Conservation (phyloP, 2,329 filamentous ascomycete genomes). For the Aspergillus jensenii region DNA sequence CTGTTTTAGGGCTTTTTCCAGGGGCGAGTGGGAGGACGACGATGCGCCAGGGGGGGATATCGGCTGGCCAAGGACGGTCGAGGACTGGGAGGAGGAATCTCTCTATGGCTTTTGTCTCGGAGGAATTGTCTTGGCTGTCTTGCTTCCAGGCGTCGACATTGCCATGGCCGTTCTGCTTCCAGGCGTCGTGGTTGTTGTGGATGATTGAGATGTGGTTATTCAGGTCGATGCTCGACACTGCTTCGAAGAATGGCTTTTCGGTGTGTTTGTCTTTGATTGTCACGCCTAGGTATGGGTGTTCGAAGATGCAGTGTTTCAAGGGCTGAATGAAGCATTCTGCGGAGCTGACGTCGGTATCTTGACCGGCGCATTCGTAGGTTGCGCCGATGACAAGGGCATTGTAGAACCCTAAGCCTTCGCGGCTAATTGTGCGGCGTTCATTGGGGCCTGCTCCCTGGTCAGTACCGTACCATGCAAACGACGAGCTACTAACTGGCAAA, state of each 20-base stretch:
- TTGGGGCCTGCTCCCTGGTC: slow-evolving; percentile 33
- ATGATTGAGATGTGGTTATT: slow-evolving; percentile 40
- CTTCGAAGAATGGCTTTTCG: slow-evolving; percentile 37
- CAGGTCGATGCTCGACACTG: slow-evolving; percentile 35
- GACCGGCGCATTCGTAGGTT: slow-evolving; percentile 28
- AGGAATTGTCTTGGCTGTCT: not conserved
- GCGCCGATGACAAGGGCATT: slow-evolving; percentile 40
- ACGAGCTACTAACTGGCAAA: slow-evolving; percentile 26
- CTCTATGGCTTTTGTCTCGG: slow-evolving; percentile 22
- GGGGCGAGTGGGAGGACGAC: slow-evolving; percentile 33
- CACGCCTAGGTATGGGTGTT: slow-evolving; percentile 41
- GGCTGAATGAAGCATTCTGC: slow-evolving; percentile 29
- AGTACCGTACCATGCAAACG: not conserved
- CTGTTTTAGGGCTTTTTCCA: not conserved
- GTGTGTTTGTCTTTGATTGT: slow-evolving; percentile 36
- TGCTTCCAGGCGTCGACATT: not conserved
- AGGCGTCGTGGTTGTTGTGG: not conserved
- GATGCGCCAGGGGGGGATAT: slow-evolving; percentile 46
- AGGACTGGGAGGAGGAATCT: slow-evolving; percentile 29
- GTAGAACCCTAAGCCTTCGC: slow-evolving; percentile 44
- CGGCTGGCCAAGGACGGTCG: slow-evolving; percentile 31
- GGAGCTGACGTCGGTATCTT: slow-evolving; percentile 15
- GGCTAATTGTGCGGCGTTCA: slow-evolving; percentile 43
- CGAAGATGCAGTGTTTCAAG: slow-evolving; percentile 39
- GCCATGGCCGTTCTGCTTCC: too few relatives aligned